phyloP scores from a whole-genome alignment of 192 early-diverging fungal species.

The Coemansia sp. region DNA sequence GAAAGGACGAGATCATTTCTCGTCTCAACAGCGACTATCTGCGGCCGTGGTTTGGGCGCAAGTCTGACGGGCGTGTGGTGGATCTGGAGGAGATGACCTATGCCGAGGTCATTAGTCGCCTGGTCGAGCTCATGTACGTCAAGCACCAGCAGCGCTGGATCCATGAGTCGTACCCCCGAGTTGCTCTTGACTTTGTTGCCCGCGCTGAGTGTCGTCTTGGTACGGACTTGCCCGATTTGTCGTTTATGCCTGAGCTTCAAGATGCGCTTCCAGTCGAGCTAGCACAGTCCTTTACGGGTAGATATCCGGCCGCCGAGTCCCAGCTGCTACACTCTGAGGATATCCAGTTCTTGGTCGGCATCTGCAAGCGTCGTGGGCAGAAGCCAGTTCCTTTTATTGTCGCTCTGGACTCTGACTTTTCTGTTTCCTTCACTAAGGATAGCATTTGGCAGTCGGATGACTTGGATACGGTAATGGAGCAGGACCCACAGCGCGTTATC shows the following conservation, averaged over 20 bases:
- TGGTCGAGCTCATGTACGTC: constrained; percentile 85
- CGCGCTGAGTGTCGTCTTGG: constrained; percentile 77
- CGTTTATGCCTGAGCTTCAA: neutral
- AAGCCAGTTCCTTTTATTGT: constrained; percentile 94
- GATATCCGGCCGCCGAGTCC: constrained; percentile 15
- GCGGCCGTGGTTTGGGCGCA: constrained; percentile 88
- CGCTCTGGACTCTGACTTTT: constrained; percentile 87
- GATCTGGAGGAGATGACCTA: constrained; percentile 96
- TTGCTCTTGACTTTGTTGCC: constrained; percentile 78
- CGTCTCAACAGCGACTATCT: constrained; percentile 67
- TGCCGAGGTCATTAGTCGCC: constrained; percentile 77
- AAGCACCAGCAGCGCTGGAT: constrained; percentile 81
- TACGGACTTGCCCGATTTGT: neutral
- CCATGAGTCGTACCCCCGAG: constrained; percentile 67
- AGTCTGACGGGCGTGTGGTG: constrained; percentile 69
- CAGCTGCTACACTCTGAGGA: constrained; percentile 50
- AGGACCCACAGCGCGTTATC: constrained; percentile 80
- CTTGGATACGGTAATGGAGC: constrained; percentile 77
- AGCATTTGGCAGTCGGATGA: constrained; percentile 90
- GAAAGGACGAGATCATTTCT: constrained; percentile 82
- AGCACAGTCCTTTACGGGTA: constrained; percentile 33
- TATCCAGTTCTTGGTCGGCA: constrained; percentile 43
- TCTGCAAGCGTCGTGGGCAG: constrained; percentile 58
- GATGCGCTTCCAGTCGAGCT: neutral
- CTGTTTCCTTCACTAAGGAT: constrained; percentile 91